Evolutionary conservation across 176 grass and related monocot genomes (phyloP), one percentile per base, ranked within the genome.

Genomic region (bread wheat (Triticum aestivum)): DNA sequence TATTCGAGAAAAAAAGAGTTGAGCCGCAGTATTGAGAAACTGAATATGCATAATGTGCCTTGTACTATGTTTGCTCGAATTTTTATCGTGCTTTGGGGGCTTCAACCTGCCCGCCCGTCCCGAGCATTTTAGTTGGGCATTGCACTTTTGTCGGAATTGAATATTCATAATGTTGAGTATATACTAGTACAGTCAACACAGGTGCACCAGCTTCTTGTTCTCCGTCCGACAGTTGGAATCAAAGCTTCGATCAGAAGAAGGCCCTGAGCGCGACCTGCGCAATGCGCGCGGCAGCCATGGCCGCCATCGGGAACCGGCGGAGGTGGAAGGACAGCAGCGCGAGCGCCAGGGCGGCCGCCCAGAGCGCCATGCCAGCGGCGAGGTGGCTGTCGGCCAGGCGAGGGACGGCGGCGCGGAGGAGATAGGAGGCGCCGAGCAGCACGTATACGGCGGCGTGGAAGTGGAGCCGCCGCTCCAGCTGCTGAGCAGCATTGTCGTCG

Each of bases 401-500:
- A 24, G 77, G 21, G 3, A 63, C 35, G 56, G n/a, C 27, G 27
- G 10, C 9, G 27, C 27, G 5, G 1, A 81, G 10, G 63, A 81
- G 17, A 27, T n/a, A 82, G 64, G 11, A 82, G 63, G 27, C 64
- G 27, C 69, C 51, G 4, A 63, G 52, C 69, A 75, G 12, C 5
- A 59, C 11, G 27, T 80, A 87, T 30, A 73, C 69, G 47, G 27
- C 10, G 18, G 79, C 79, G 42, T 82, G 5, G 9, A 82, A 82
- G 26, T 23, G 79, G 79, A 69, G 79, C 10, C 79, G 79, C 17
- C 42, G 38, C 64, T 82, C 79, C 4, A 82, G 79, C 68, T 71
- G 68, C 8, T 24, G 39, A 1, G 69, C 69, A 0, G 38, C 70
- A 45, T 74, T 74, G 71, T 44, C 11, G 41, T 45, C n/a, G 71